phyloP scores from a whole-genome alignment of 352 stramenopile genomes.

The Achlya hypogyna region DNA sequence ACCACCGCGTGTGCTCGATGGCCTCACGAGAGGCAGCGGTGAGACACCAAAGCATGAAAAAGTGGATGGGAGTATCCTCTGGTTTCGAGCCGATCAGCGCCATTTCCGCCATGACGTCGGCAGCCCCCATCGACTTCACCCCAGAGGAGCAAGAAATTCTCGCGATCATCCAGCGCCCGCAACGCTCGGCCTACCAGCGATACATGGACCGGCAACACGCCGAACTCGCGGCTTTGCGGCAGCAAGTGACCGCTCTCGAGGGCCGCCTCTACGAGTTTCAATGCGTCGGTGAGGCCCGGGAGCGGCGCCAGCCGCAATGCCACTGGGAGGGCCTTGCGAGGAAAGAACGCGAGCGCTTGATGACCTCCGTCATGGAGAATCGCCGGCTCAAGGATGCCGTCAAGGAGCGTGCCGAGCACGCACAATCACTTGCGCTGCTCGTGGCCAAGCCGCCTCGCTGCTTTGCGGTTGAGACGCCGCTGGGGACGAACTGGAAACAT shows the following conservation, averaged over 20 bases:
- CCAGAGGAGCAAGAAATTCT: no score
- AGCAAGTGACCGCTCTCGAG: not conserved
- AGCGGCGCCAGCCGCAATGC: not conserved
- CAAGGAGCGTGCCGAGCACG: not conserved
- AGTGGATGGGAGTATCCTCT: no score
- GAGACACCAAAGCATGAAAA: no score
- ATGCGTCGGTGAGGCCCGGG: not conserved
- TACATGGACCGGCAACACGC: conserved; percentile 3
- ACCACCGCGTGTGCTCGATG: no score
- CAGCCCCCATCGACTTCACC: no score
- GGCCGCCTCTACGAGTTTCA: not conserved
- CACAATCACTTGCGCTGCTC: not conserved
- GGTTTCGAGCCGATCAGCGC: no score
- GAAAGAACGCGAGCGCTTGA: not conserved
- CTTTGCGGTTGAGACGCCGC: not conserved
- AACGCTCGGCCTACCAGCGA: not conserved
- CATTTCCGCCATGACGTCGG: no score
- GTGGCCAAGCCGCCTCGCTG: not conserved
- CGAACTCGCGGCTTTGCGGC: not conserved
- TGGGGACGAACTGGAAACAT: not conserved
- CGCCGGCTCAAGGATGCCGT: not conserved
- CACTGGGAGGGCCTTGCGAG: not conserved
- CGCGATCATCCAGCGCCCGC: not conserved
- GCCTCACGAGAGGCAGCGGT: no score
- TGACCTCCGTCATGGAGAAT: not conserved